Conservation (phyloP, 257 asterid species). For the Forsythia suspensa region DNA sequence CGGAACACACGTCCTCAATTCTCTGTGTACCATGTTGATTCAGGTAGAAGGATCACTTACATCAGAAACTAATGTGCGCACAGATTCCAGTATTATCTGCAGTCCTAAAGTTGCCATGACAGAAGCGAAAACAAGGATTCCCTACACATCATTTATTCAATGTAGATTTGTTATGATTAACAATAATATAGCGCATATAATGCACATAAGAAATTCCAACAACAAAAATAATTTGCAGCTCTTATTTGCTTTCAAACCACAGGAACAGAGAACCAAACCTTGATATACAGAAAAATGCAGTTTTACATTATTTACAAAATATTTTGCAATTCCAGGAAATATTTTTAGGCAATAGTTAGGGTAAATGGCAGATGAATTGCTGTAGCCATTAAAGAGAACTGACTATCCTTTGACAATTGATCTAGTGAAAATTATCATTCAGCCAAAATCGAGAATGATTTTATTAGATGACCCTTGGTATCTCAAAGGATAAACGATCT, state of each 20-base stretch:
- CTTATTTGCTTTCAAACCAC: background rate
- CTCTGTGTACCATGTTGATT: background rate
- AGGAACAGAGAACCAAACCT: background rate
- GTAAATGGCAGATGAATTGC: background rate
- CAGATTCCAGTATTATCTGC: conserved; percentile 52
- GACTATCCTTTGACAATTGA: background rate
- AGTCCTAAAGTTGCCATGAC: conserved; percentile 62
- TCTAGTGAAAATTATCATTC: background rate
- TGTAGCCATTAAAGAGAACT: background rate
- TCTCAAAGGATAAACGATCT: background rate
- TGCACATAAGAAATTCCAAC: background rate
- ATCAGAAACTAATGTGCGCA: conserved; percentile 42
- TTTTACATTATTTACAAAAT: background rate
- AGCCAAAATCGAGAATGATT: background rate
- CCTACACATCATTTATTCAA: conserved; percentile 33
- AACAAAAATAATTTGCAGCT: background rate
- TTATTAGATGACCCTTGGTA: background rate
- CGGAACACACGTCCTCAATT: background rate
- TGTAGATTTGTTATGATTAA: background rate
- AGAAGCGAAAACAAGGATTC: conserved; percentile 63
- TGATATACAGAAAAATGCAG: background rate
- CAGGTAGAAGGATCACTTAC: conserved; percentile 28
- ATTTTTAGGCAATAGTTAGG: background rate
- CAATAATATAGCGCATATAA: background rate
- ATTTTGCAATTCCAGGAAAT: background rate